Base-by-base conservation (phyloP, 345 rosid genomes). In the Rhizophora mangle region DNA sequence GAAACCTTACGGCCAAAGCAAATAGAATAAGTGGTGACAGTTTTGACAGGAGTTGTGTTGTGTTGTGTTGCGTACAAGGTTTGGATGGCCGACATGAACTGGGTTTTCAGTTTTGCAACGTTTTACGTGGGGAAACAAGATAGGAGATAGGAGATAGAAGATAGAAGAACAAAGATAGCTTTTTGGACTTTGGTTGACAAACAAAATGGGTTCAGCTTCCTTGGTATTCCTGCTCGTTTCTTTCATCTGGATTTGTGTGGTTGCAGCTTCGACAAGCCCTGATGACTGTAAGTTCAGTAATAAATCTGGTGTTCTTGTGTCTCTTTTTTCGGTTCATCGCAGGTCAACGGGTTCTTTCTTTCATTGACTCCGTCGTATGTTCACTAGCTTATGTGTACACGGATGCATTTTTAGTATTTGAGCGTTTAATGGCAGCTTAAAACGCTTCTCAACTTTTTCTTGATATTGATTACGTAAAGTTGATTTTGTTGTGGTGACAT, bases 161-260 rank as follows among this genome's bases (percentile, higher is more conserved):
- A 39, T 10, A 39, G 46, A 39, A 39, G 46, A 39, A 1, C 46
- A 39, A 9, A 39, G 46, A 43, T 13, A 11, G 18, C 49, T 13
- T 43, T 2, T 43, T 43, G 49, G 15, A 43, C 49, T 13, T 43
- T 43, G 18, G 18, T 43, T 43, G 49, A 43, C 49, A 11, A 43
- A 43, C 49, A 43, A 60, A 69, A 81, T 82, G 88, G 77, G 65
- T 74, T 59, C 82, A 56, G 75, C 78, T 68, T 60, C 39, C 77
- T 73, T 76, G 76, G 72, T 64, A 4, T 74, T 74, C 67, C 58
- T 73, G 76, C 74, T 88, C 66, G 36, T 79, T 26, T 34, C 68
- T 71, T 67, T 74, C 24, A 3, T 71, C 65, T 69, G 65, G 49
- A n/a, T 76, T 60, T 81, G 21, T 60, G 21, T 6, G 55, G 30